These are phyloP conservation scores for Amanita polypyramis DNA, from an alignment of 768 basidiomycete species.

Conservation along the genomic window DNA sequence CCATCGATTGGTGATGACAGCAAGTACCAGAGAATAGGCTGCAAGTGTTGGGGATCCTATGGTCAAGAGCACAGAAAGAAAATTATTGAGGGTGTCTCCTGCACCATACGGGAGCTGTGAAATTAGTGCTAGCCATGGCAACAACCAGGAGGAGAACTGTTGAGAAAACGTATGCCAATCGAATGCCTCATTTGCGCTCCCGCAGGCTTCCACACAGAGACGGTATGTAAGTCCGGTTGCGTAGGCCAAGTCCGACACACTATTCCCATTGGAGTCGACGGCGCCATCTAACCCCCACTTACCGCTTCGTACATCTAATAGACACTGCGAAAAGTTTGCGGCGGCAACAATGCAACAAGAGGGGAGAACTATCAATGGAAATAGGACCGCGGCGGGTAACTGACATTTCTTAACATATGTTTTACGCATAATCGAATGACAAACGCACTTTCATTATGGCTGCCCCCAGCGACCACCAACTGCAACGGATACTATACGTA, in stretches of 20 bases:
- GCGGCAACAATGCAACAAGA: background rate
- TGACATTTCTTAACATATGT: too few relatives aligned
- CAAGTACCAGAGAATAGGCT: conserved; percentile 32
- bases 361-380: background rate
- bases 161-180: conserved; percentile 25
- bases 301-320: background rate
- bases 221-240: background rate
- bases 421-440: too few relatives aligned
- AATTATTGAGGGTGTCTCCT: conserved; percentile 26
- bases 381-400: too few relatives aligned
- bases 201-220: conserved; percentile 13
- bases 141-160: conserved; percentile 32
- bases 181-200: conserved; percentile 17
- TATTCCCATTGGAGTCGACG: background rate
- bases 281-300: conserved; percentile 4
- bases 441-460: too few relatives aligned
- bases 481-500: too few relatives aligned
- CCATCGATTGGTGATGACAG: conserved; percentile 35
- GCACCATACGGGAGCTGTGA: conserved; percentile 41
- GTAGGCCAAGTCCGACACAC: background rate
- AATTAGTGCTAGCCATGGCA: conserved; percentile 38
- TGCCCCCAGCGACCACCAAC: too few relatives aligned
- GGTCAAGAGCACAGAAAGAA: conserved; percentile 30
- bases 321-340: background rate
- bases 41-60: conserved; percentile 35